phyloP scores from a whole-genome alignment of 1,139 yeast species.

The Blastobotrys capitulatus region DNA sequence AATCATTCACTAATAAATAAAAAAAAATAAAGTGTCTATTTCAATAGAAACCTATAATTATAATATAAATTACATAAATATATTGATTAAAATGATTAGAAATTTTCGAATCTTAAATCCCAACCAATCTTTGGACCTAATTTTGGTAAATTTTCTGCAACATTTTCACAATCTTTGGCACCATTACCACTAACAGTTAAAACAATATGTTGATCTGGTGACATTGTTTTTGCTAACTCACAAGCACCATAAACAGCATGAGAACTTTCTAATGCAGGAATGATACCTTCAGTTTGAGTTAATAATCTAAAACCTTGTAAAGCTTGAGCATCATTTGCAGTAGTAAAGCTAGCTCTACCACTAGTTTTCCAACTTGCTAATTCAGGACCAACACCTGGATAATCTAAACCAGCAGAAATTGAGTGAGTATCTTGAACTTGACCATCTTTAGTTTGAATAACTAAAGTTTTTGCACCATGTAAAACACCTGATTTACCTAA shows the following conservation, averaged over 20 bases:
- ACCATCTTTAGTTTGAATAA: constrained; percentile 85
- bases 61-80: too few species aligned
- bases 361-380: constrained; percentile 90
- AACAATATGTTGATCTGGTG: constrained; percentile 71
- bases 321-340: constrained; percentile 94
- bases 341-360: constrained; percentile 85
- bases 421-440: constrained; percentile 98
- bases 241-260: constrained; percentile 94
- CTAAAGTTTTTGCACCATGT: constrained; percentile 95
- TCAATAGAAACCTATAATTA: too few species aligned
- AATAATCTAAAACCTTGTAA: constrained; percentile 80
- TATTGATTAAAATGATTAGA: too few species aligned
- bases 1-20: too few species aligned
- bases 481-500: constrained; percentile 95
- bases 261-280: constrained; percentile 96
- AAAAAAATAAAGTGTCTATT: too few species aligned
- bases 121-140: constrained; percentile 90
- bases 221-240: constrained; percentile 79
- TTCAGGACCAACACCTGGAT: constrained; percentile 99
- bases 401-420: constrained; percentile 96
- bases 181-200: constrained; percentile 97
- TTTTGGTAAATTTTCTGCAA: constrained; percentile 86
- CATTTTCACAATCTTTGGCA: constrained; percentile 97
- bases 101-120: constrained; percentile 76
- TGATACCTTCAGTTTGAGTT: constrained; percentile 94